Percentiles rank a stretch among this genome's conserved stretches.
These are phyloP conservation scores for Rhizopogon sp. DNA, from an alignment of 768 basidiomycete species.

Conservation along the genomic window DNA sequence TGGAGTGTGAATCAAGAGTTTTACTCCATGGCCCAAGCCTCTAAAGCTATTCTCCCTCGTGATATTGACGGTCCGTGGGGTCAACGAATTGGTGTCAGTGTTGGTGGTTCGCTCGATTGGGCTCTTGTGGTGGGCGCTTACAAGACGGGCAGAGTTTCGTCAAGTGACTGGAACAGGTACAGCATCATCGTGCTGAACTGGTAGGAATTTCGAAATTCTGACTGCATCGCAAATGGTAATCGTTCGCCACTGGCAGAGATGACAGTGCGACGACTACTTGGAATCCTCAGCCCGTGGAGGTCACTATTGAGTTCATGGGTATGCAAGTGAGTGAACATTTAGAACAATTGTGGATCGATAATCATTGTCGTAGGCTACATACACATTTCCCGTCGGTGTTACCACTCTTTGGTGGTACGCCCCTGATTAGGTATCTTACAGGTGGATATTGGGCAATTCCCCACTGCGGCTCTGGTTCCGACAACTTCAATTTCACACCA, in stretches of 20 bases:
- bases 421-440: background rate
- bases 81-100: slow-evolving; percentile 58
- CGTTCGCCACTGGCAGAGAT: too few species aligned
- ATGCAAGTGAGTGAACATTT: too few species aligned
- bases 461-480: background rate
- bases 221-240: too few species aligned
- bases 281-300: too few species aligned
- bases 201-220: too few species aligned
- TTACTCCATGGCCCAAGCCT: slow-evolving; percentile 71
- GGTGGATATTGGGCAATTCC: background rate
- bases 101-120: slow-evolving; percentile 52
- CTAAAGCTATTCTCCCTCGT: slow-evolving; percentile 67
- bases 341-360: too few species aligned
- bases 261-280: too few species aligned
- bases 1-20: slow-evolving; percentile 74
- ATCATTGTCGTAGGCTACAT: too few species aligned
- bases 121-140: slow-evolving; percentile 63
- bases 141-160: slow-evolving; percentile 48
- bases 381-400: too few species aligned
- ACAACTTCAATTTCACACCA: too few species aligned
- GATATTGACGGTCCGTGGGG: slow-evolving; percentile 66
- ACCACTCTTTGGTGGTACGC: slow-evolving; percentile 52
- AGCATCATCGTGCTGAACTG: too few species aligned
- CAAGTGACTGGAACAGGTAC: slow-evolving; percentile 58
- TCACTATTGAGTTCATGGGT: too few species aligned